Percentiles rank a stretch among this genome's conserved stretches.
These are phyloP conservation scores for Quercus robur DNA, from an alignment of 306 rosid species.

Conservation along the genomic window DNA sequence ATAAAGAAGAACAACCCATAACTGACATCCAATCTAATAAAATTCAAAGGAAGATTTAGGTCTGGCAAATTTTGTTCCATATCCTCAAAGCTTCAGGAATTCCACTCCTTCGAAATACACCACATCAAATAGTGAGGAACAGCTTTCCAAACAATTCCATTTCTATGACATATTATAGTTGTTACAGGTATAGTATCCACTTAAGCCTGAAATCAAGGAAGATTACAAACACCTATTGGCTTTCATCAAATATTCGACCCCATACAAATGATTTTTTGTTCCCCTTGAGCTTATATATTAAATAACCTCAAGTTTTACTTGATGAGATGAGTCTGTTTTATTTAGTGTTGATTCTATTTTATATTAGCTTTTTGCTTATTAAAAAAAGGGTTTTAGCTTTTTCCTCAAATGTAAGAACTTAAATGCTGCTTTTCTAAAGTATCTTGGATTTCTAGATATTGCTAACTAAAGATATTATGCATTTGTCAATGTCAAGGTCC, in stretches of 20 bases:
- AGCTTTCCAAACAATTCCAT: no score
- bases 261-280: background rate
- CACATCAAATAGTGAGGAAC: no score
- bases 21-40: no score
- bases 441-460: constrained; percentile 4
- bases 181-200: background rate
- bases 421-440: background rate
- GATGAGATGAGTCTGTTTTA: background rate
- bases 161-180: background rate
- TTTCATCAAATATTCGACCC: background rate
- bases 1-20: no score
- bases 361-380: background rate
- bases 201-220: background rate
- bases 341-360: background rate
- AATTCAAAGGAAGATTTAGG: no score
- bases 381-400: background rate
- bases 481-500: constrained; percentile 53
- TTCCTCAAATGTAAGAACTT: background rate
- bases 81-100: no score
- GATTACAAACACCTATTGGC: background rate
- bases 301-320: background rate
- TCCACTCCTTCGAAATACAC: no score
- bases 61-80: no score
- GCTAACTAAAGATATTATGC: constrained; percentile 14
- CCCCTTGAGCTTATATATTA: background rate